These are phyloP conservation scores for Monosporozyma servazzii DNA, from an alignment of 805 yeast genomes.

Conservation along the genomic window DNA sequence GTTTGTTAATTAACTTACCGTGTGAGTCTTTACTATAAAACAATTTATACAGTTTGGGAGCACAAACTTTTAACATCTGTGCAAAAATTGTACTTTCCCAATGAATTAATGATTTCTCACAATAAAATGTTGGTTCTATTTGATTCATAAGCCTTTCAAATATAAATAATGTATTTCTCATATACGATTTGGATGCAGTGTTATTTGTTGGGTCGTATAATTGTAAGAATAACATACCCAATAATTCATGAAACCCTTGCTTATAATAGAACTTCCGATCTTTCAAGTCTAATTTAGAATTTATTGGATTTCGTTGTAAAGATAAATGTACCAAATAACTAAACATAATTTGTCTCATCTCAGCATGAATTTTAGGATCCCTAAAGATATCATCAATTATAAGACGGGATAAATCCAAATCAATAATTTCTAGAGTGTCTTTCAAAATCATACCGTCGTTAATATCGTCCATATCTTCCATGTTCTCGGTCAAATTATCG, in stretches of 20 bases:
- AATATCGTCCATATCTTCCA: not conserved
- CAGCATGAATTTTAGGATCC: constrained; percentile 12
- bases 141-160: constrained; percentile 23
- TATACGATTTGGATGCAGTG: not conserved
- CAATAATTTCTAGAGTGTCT: constrained; percentile 24
- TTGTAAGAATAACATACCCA: constrained; percentile 24
- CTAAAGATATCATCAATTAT: constrained; percentile 19
- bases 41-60: constrained; percentile 12
- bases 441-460: constrained; percentile 8
- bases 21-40: constrained; percentile 6
- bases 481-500: not conserved
- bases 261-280: constrained; percentile 12
- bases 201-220: constrained; percentile 8
- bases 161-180: constrained; percentile 15
- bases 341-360: constrained; percentile 21
- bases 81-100: constrained; percentile 20
- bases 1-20: constrained; percentile 4
- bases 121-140: constrained; percentile 19
- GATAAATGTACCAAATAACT: constrained; percentile 11
- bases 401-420: constrained; percentile 24
- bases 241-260: constrained; percentile 28
- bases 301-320: not conserved
- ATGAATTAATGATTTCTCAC: constrained; percentile 16
- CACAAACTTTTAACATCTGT: constrained; percentile 15
- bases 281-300: not conserved